A percentile compares a stretch with the other conserved stretches of the same genome.
These are phyloP conservation scores for Lactarius indigo DNA, from an alignment of 768 basidiomycete genomes.

Conservation along the genomic window DNA sequence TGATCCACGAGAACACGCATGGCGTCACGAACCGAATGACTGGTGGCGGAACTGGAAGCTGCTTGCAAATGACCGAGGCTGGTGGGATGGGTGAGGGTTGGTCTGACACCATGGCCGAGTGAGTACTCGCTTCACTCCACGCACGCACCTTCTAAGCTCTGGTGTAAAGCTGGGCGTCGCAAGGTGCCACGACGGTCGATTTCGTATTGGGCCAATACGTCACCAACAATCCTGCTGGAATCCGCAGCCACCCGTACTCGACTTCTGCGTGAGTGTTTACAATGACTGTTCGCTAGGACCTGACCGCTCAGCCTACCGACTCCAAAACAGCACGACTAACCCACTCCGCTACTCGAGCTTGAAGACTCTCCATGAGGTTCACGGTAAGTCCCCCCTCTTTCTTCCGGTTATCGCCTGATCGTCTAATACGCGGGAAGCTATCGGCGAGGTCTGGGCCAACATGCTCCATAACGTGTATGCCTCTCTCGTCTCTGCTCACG, in stretches of 20 bases:
- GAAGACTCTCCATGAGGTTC: too few relatives aligned
- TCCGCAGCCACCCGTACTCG: too few relatives aligned
- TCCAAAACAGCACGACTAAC: too few relatives aligned
- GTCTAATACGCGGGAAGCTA: conserved; percentile 31
- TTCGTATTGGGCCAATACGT: conserved; percentile 29
- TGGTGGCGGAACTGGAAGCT: conserved; percentile 53
- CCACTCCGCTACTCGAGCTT: too few relatives aligned
- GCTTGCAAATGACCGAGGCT: conserved; percentile 59
- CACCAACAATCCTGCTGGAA: too few relatives aligned
- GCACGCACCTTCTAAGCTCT: conserved; percentile 5
- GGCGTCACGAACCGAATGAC: conserved; percentile 41
- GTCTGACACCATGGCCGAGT: conserved; percentile 44
- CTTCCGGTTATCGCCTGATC: neutral
- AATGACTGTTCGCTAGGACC: too few relatives aligned
- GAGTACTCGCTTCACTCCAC: neutral
- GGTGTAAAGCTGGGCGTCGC: conserved; percentile 34
- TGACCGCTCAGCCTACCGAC: too few relatives aligned
- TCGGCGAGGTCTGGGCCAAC: conserved; percentile 59
- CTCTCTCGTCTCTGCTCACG: conserved; percentile 30
- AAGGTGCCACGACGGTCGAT: conserved; percentile 36
- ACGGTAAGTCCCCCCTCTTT: neutral
- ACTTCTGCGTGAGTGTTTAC: too few relatives aligned
- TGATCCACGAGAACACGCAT: too few relatives aligned
- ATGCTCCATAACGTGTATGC: conserved; percentile 39
- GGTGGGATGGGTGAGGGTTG: conserved; percentile 74